Evolutionary conservation across 768 basidiomycete species (phyloP).

Genomic region (Lentinula raphanica): DNA sequence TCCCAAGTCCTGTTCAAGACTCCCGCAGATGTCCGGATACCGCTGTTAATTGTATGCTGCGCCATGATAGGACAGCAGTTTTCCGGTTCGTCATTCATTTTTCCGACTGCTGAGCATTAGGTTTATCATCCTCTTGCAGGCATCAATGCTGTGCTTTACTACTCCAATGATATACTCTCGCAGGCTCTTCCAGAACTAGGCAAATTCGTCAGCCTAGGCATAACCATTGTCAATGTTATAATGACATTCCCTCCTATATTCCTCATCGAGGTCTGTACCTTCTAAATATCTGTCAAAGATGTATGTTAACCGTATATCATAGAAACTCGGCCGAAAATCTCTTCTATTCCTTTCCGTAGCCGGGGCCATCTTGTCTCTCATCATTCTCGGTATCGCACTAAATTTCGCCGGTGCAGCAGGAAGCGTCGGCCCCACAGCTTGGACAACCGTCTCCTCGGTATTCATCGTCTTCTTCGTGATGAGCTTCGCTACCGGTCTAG

Average conservation of each 20-base stretch:
- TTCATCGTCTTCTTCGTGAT: conserved; percentile 78
- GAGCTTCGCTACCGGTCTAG: conserved; percentile 86
- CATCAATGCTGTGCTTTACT: conserved; percentile 86
- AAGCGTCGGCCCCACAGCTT: conserved; percentile 26
- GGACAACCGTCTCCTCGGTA: conserved; percentile 59
- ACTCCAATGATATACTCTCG: conserved; percentile 83
- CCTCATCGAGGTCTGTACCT: conserved; percentile 65
- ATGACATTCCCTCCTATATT: conserved; percentile 86
- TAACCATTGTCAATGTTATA: conserved; percentile 77
- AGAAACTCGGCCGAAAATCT: conserved; percentile 71
- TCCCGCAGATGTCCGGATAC: conserved; percentile 50
- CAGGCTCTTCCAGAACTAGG: conserved; percentile 75
- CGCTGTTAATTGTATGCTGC: conserved; percentile 61
- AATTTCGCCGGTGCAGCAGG: conserved; percentile 25
- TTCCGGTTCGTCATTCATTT: conserved; percentile 46
- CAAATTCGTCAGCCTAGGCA: conserved; percentile 77
- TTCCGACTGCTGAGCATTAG: not conserved
- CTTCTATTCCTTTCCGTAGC: conserved; percentile 62
- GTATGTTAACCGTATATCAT: not conserved
- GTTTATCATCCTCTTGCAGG: conserved; percentile 33
- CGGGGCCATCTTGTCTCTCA: conserved; percentile 62
- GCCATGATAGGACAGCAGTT: conserved; percentile 77
- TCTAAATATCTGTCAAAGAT: not conserved
- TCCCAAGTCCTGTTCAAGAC: conserved; percentile 40
- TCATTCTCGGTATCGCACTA: conserved; percentile 66